phyloP scores from a whole-genome alignment of 2,329 filamentous ascomycete genomes.

The Bimuria novae-zelandiae region DNA sequence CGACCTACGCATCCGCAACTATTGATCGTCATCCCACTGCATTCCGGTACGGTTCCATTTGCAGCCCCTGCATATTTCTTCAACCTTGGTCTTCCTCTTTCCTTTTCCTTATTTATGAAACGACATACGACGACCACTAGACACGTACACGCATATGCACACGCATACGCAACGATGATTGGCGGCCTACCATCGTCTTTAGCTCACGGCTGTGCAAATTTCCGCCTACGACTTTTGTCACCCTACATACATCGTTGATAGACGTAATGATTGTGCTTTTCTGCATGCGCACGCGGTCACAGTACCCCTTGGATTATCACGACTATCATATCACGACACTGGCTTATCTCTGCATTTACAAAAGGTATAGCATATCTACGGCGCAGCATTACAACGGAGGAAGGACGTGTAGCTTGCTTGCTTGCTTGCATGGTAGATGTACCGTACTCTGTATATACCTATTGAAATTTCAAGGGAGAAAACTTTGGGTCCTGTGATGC shows the following conservation, averaged over 20 bases:
- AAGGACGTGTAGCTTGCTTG: background rate
- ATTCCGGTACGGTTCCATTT: background rate
- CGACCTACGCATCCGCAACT: background rate
- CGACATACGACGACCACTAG: background rate
- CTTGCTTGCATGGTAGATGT: background rate
- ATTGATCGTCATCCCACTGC: background rate
- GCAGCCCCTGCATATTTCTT: background rate
- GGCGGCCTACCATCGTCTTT: background rate
- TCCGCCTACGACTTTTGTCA: slow-evolving; percentile 1
- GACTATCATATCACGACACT: background rate
- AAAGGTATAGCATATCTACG: background rate
- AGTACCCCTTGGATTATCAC: background rate
- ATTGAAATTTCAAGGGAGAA: too few species aligned
- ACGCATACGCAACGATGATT: background rate
- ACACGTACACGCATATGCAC: background rate
- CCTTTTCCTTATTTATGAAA: background rate
- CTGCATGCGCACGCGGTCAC: background rate
- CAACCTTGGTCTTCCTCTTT: background rate
- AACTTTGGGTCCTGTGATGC: too few species aligned
- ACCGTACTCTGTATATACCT: too few species aligned
- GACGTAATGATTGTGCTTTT: background rate
- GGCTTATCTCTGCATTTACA: background rate
- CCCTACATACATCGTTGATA: slow-evolving; percentile 3
- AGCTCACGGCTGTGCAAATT: background rate
- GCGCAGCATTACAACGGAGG: background rate